These are phyloP conservation scores for Phycomyces blakesleeanus DNA, from an alignment of 192 early-diverging fungal species.

Conservation along the genomic window DNA sequence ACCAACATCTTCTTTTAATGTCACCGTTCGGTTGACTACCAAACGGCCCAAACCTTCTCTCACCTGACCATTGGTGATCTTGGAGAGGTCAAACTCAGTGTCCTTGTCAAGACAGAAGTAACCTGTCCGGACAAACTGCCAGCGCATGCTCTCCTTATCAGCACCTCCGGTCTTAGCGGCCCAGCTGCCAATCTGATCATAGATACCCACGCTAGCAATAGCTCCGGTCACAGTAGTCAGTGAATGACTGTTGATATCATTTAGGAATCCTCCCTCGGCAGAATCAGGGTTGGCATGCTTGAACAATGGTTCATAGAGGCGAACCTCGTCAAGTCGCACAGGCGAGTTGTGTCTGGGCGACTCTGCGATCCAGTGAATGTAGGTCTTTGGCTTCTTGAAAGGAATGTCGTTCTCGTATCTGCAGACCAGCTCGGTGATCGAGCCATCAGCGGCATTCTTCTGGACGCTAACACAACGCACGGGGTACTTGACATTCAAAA, in stretches of 20 bases:
- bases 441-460: slow-evolving; percentile 72
- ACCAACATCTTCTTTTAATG: slow-evolving; percentile 67
- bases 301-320: slow-evolving; percentile 87
- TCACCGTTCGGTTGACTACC: slow-evolving; percentile 65
- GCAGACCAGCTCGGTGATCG: slow-evolving; percentile 78
- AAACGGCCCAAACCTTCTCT: slow-evolving; percentile 43
- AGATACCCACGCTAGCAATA: slow-evolving; percentile 81
- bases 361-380: slow-evolving; percentile 98
- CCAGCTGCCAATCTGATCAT: slow-evolving; percentile 57
- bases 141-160: slow-evolving; percentile 78
- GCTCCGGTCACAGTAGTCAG: slow-evolving; percentile 66
- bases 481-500: slow-evolving; percentile 82
- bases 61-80: slow-evolving; percentile 53
- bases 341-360: slow-evolving; percentile 80
- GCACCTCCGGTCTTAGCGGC: slow-evolving; percentile 52
- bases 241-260: slow-evolving; percentile 82
- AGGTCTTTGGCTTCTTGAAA: slow-evolving; percentile 89
- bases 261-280: slow-evolving; percentile 87
- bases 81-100: slow-evolving; percentile 61
- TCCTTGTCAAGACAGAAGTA: slow-evolving; percentile 98
- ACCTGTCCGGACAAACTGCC: slow-evolving; percentile 94
- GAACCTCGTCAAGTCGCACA: slow-evolving; percentile 75
- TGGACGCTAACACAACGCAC: slow-evolving; percentile 81
- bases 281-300: slow-evolving; percentile 82
- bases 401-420: slow-evolving; percentile 68